Evolutionary conservation across 345 rosid species (phyloP).

Genomic region (Eucalyptus fibrosa): DNA sequence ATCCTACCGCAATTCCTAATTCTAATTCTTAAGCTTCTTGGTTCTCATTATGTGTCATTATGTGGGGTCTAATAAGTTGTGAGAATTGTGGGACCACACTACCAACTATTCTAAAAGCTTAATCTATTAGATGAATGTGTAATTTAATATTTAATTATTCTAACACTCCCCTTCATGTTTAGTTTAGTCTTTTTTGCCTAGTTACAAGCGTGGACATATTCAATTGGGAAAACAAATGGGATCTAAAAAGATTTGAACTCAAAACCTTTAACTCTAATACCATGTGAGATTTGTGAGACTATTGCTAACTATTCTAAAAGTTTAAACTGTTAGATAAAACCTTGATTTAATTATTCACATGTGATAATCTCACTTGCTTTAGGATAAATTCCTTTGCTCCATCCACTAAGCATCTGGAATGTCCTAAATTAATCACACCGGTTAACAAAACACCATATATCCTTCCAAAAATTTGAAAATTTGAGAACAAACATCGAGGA

Average conservation of each 20-base stretch:
- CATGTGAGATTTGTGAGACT: no score
- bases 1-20: not conserved
- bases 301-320: no score
- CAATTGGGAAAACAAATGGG: not conserved
- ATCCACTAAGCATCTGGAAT: conserved; percentile 45
- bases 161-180: no score
- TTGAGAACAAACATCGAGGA: not conserved
- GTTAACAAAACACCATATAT: not conserved
- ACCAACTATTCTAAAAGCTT: no score
- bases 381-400: conserved; percentile 63
- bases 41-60: conserved; percentile 25
- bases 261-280: no score
- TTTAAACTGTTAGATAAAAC: no score
- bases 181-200: no score
- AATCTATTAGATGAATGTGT: no score
- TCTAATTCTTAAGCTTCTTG: conserved; percentile 8
- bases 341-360: conserved; percentile 15
- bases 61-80: conserved; percentile 8
- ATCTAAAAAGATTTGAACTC: conserved; percentile 1
- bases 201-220: no score
- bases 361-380: conserved; percentile 38
- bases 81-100: no score
- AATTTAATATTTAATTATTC: not conserved
- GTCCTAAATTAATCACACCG: not conserved
- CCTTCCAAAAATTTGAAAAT: not conserved